These are phyloP conservation scores for Irpex sp. DNA, from an alignment of 1,284 basidiomycete genomes.

Conservation along the genomic window DNA sequence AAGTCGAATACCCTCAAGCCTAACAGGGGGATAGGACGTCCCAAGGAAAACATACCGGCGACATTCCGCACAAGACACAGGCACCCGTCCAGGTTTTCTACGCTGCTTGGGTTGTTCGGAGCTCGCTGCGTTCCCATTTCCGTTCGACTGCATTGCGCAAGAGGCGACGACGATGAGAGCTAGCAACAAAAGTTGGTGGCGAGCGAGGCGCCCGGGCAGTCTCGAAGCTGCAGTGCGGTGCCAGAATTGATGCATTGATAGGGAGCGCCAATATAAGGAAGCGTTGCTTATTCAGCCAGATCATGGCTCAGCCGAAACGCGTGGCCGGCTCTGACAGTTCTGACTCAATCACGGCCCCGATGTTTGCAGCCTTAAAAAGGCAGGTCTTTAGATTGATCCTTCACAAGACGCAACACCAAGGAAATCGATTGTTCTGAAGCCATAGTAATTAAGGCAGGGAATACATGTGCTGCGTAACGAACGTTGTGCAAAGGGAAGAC, in stretches of 20 bases:
- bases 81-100: slow-evolving; percentile 45
- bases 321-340: neutral
- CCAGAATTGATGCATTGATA: neutral
- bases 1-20: neutral
- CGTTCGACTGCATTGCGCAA: neutral
- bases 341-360: neutral
- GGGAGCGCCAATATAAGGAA: neutral
- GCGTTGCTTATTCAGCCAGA: neutral
- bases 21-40: slow-evolving; percentile 2
- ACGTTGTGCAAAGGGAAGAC: neutral
- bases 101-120: slow-evolving; percentile 20
- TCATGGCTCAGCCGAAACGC: neutral
- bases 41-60: slow-evolving; percentile 37
- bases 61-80: slow-evolving; percentile 73
- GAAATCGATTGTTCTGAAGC: no score
- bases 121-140: neutral
- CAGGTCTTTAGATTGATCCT: neutral
- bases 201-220: neutral
- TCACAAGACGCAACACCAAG: no score
- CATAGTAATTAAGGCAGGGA: neutral
- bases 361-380: neutral
- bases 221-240: neutral
- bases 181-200: neutral
- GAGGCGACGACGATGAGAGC: neutral
- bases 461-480: neutral